Percentiles rank a stretch among this genome's conserved stretches.
Evolutionary conservation across 2,329 filamentous ascomycete species (phyloP).

Genomic region (Ceratocystis colombiana): DNA sequence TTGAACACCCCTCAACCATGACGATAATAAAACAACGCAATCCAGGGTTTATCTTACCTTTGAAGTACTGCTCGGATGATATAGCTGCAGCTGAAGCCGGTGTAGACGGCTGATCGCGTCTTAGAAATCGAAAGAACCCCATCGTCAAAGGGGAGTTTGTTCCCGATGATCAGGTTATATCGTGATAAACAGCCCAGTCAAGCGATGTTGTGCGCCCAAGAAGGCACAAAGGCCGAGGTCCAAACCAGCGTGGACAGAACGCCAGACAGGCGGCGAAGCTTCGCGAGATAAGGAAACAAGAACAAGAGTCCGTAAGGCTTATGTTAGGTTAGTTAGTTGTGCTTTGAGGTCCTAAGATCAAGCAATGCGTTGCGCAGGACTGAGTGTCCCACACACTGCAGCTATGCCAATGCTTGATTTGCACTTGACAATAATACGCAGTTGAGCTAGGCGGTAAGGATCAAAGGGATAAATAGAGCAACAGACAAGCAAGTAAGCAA

Average conservation of each 20-base stretch:
- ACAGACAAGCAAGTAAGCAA: not conserved
- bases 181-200: not conserved
- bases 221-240: not conserved
- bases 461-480: not conserved
- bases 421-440: not conserved
- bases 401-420: conserved; percentile 3
- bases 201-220: not conserved
- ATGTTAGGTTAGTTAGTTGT: not conserved
- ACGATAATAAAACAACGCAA: not conserved
- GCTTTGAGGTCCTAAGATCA: not conserved
- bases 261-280: not conserved
- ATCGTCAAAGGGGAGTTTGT: not conserved
- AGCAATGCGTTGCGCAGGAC: conserved; percentile 1
- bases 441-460: not conserved
- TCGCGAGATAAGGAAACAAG: not conserved
- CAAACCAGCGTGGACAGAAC: not conserved
- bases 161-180: not conserved
- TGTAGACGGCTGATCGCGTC: conserved; percentile 22
- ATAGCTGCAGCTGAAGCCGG: conserved; percentile 24
- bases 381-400: not conserved
- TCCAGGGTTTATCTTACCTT: conserved; percentile 16
- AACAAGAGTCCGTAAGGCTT: no score
- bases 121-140: conserved; percentile 24
- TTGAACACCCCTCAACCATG: not conserved
- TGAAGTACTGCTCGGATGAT: conserved; percentile 25